Base-by-base conservation (phyloP, 441 rosid species). In the Corymbia calophylla region DNA sequence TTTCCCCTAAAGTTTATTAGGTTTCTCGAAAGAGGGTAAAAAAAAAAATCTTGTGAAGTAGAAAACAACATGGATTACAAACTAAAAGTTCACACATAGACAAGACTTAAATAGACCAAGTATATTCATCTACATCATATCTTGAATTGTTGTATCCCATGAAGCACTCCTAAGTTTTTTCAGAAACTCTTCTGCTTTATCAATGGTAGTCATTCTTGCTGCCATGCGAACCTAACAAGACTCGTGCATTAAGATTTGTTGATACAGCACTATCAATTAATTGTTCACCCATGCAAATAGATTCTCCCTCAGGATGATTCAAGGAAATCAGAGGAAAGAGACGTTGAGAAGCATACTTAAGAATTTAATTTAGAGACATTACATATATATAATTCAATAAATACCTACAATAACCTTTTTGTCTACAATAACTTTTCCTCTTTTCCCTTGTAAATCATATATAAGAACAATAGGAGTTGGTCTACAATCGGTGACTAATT, bases 151-250 rank as follows among this genome's bases (percentile, higher is more conserved):
- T 81, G 97, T 93, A 92, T 92, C 92, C 99, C 98, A 96, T 17
- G 99, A 97, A 90, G 98, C 98, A 88, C 92, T 91, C 25, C 97
- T 94, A 91, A 97, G 96, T 95, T 95, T 95, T 91, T 97, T 98
- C 82, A 97, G 90, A 64, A 97, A 96, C 92, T 96, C 97, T 87
- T 91, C 91, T 44, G 98, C 98, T 92, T 94, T 96, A 80, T 94
- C 96, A 89, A 96, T 96, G 53, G 98, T 95, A 68, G 99, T 99
- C 99, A 97, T 96, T 94, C 96, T 97, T 91, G 92, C 93, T 88
- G 97, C 97, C 98, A 97, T 96, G 94, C 98, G 95, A 89, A 96
- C 97, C 97, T 96, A 90, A 88, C 87, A 89, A 82, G 32, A 60
- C 31, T 60, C 64, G 23, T 58, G 64, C 64, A 58, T 58, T 60